A percentile compares a stretch with the other conserved stretches of the same genome.
Conservation (phyloP, 495 filamentous ascomycete species). For the Hypomontagnella monticulosa region DNA sequence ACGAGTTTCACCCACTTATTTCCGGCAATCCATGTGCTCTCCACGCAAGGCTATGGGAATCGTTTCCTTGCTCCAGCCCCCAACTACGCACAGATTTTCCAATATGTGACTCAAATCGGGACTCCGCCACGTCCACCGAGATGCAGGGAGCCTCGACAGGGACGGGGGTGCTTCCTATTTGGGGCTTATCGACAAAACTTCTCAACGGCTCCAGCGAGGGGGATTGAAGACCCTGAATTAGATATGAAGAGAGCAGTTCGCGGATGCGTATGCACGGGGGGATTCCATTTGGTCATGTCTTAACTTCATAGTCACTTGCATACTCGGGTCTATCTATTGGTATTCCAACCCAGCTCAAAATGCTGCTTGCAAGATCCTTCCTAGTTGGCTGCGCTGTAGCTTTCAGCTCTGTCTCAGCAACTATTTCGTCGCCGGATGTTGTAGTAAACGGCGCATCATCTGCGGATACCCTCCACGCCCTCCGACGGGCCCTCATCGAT, state of each 20-base stretch:
- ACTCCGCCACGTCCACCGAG: conserved; percentile 23
- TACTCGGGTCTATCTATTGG: background rate
- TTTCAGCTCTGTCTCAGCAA: conserved; percentile 18
- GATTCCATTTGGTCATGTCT: background rate
- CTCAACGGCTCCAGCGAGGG: background rate
- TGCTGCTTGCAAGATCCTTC: conserved; percentile 17
- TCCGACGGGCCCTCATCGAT: conserved; percentile 21
- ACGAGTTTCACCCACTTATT: conserved; percentile 28
- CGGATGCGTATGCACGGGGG: background rate
- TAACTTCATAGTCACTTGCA: background rate
- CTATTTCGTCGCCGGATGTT: conserved; percentile 13
- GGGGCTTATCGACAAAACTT: background rate
- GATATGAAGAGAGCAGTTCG: conserved; percentile 11
- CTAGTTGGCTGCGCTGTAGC: conserved; percentile 15
- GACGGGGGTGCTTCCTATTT: conserved; percentile 19
- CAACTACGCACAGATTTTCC: conserved; percentile 16
- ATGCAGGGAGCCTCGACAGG: conserved; percentile 29
- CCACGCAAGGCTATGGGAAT: conserved; percentile 31
- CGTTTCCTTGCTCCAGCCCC: conserved; percentile 25
- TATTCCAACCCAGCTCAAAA: conserved; percentile 10
- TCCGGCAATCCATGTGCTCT: conserved; percentile 21
- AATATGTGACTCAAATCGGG: conserved; percentile 9
- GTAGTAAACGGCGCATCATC: conserved; percentile 24
- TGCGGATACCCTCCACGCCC: conserved; percentile 26
- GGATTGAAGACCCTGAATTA: conserved; percentile 11